A percentile compares a stretch with the other conserved stretches of the same genome.
These are phyloP conservation scores for Globisporangium lucens DNA, from an alignment of 352 stramenopile genomes.

Conservation along the genomic window DNA sequence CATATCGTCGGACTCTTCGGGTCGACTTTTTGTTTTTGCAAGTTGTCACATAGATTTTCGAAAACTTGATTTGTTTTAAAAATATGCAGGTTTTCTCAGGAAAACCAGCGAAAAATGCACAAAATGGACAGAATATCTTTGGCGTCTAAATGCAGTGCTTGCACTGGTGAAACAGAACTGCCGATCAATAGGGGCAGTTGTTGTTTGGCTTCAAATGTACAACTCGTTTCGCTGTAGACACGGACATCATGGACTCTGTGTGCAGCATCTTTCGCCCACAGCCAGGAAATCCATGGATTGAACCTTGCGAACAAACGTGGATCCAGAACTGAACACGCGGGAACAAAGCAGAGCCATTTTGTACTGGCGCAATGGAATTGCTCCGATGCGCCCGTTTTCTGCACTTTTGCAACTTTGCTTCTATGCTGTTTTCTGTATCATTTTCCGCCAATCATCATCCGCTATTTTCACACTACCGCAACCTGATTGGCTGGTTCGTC, in stretches of 20 bases:
- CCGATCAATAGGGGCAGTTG: background rate
- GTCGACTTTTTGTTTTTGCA: background rate
- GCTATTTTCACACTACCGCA: background rate
- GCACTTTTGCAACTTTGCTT: background rate
- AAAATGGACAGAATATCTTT: background rate
- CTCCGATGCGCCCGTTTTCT: background rate
- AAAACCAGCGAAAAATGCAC: background rate
- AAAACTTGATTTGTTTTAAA: background rate
- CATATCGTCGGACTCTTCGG: too few species aligned
- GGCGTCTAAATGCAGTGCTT: background rate
- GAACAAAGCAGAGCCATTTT: background rate
- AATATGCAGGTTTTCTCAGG: background rate
- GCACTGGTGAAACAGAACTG: background rate
- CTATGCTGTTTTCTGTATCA: background rate
- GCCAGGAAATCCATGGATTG: background rate
- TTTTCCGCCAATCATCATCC: background rate
- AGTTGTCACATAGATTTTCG: background rate
- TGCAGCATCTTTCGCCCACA: background rate
- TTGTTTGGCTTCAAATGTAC: background rate
- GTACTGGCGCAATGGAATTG: constrained; percentile 1
- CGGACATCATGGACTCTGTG: background rate
- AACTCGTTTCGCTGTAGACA: too few species aligned
- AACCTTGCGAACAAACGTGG: constrained; percentile 1
- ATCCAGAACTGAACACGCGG: constrained; percentile 1
- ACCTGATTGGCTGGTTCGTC: constrained; percentile 1